Evolutionary conservation across 441 rosid species (phyloP), one percentile per base, ranked within the genome.

Genomic region (Euphorbia schlechtendalii): DNA sequence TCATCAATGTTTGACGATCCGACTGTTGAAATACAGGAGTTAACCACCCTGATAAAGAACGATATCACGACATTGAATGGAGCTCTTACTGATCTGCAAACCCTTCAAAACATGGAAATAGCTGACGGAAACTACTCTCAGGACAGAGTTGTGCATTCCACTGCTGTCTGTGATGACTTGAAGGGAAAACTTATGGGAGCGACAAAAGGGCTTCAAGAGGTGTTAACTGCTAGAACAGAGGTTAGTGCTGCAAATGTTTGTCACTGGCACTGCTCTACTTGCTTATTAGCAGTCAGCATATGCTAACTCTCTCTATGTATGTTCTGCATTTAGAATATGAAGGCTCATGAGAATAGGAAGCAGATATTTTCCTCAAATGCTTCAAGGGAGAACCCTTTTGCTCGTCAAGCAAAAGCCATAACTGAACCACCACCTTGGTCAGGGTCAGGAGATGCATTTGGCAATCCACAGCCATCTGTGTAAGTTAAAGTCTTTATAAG

Each of bases 341-440:
- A 88, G 78, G 98, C 97, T 71, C 97, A 92, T 79, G 97, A 90
- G 72, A 88, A 78, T 66, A 70, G 97, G 77, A 92, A 80, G 73
- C 87, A 90, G 66, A 79, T 90, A 22, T 92, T 92, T 69, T 92
- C 96, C 3, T 79, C 89, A 49, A 92, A 80, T 75, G 76, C 86
- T 67, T 77, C 74, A 46, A 82, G 84, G 68, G 89, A 88, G 64
- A 83, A 73, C 66, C 79, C 78, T 11, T 69, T 84, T 61, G 78
- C 71, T 56, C 83, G 66, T 41, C 84, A 76, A 28, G 66, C 74
- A 7, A 80, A 81, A 74, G 55, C 85, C 65, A 64, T 75, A 36
- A 74, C 86, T 54, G 97, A 85, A 75, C 94, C 96, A 34, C 92
- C 93, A 77, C 94, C 96, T 55, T 92, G 96, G 98, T 87, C 92